Evolutionary conservation across 306 rosid species (phyloP).

Genomic region (Quercus wislizeni): DNA sequence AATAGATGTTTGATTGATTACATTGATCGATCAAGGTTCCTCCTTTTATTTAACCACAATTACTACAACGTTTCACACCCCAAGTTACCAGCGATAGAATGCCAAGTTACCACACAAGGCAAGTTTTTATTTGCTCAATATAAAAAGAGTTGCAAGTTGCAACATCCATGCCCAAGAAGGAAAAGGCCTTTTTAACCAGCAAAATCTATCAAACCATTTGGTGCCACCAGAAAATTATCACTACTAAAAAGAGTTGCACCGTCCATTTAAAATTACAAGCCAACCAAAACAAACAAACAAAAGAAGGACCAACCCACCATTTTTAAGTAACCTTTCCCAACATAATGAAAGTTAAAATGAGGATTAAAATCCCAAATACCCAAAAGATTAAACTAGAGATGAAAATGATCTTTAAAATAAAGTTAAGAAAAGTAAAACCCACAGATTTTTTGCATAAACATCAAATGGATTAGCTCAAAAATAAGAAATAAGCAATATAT

Average conservation of each 20-base stretch:
- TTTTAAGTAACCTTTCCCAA: no score
- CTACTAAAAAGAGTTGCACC: background rate
- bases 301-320: no score
- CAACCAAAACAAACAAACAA: no score
- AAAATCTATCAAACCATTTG: background rate
- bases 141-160: background rate
- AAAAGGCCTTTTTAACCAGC: background rate
- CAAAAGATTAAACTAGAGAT: no score
- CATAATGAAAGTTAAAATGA: no score
- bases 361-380: no score
- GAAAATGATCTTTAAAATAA: no score
- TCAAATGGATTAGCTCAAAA: no score
- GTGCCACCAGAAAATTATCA: background rate
- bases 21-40: background rate
- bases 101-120: background rate
- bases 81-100: background rate
- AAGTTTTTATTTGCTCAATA: background rate
- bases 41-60: background rate
- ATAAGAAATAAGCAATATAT: no score
- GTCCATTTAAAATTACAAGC: background rate
- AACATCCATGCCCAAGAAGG: background rate
- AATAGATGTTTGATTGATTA: background rate
- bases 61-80: background rate
- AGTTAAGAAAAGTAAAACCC: no score
- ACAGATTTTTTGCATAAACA: no score